Evolutionary conservation across 164 flowering plant genomes (phyloP).

Genomic region (Tetracentron sinense): DNA sequence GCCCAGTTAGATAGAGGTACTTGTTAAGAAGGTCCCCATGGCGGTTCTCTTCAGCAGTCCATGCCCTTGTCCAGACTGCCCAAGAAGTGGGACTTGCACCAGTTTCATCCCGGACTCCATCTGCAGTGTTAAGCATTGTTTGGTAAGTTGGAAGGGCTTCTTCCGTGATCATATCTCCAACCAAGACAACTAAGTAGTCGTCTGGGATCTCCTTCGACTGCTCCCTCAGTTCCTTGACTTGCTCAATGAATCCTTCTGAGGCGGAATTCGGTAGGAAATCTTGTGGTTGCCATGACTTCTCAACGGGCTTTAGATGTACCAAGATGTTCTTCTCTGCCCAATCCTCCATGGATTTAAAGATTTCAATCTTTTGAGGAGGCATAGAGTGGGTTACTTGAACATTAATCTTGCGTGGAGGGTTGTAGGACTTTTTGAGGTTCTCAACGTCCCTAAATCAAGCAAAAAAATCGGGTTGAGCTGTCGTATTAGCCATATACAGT

Average conservation of each 20-base stretch:
- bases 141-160: constrained; percentile 63
- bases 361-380: constrained; percentile 69
- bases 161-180: constrained; percentile 67
- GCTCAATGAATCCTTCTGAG: constrained; percentile 54
- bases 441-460: constrained; percentile 39
- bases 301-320: constrained; percentile 58
- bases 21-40: constrained; percentile 64
- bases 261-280: constrained; percentile 69
- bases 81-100: constrained; percentile 74
- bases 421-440: constrained; percentile 49
- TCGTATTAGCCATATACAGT: neutral
- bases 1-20: constrained; percentile 60
- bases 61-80: constrained; percentile 76
- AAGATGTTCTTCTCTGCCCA: constrained; percentile 66
- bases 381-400: constrained; percentile 65
- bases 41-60: constrained; percentile 65
- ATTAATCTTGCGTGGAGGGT: constrained; percentile 56
- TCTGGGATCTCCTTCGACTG: constrained; percentile 68
- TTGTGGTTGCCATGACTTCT: constrained; percentile 75
- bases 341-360: constrained; percentile 54
- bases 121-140: constrained; percentile 64
- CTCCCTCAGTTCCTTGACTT: constrained; percentile 57
- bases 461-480: neutral
- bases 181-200: constrained; percentile 63
- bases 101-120: constrained; percentile 62